A percentile compares a stretch with the other conserved stretches of the same genome.
These are phyloP conservation scores for Chlorella sp. DNA, from an alignment of 139 green algal genomes.

Conservation along the genomic window DNA sequence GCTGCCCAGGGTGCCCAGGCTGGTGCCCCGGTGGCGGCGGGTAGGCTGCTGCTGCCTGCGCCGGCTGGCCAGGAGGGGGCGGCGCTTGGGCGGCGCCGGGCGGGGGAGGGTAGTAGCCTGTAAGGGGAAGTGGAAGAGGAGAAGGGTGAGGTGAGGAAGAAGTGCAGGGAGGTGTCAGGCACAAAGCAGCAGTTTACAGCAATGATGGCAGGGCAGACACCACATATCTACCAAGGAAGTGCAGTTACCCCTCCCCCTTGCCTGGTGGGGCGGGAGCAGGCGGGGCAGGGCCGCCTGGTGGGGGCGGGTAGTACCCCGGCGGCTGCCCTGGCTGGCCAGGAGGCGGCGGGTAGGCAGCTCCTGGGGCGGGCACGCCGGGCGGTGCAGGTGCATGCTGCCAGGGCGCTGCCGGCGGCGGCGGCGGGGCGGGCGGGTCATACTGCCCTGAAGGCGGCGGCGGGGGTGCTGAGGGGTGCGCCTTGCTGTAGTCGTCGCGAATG, in stretches of 20 bases:
- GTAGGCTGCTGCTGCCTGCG: background rate
- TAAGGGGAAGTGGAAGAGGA: background rate
- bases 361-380: background rate
- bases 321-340: background rate
- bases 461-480: background rate
- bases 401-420: background rate
- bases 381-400: background rate
- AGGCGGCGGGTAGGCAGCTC: background rate
- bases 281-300: background rate
- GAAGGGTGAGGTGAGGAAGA: background rate
- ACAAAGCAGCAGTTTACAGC: background rate
- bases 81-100: too few relatives aligned
- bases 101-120: background rate
- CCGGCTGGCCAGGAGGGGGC: background rate
- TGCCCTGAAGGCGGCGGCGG: conserved; percentile 17
- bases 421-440: conserved; percentile 19
- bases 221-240: too few relatives aligned
- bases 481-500: conserved; percentile 10
- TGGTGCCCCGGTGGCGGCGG: background rate
- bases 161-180: too few relatives aligned
- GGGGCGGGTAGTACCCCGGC: conserved; percentile 1
- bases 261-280: background rate
- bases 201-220: background rate
- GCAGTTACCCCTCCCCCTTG: background rate
- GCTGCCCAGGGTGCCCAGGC: too few relatives aligned